Evolutionary conservation across 805 yeast genomes (phyloP).

Genomic region (Metschnikowia borealis): DNA sequence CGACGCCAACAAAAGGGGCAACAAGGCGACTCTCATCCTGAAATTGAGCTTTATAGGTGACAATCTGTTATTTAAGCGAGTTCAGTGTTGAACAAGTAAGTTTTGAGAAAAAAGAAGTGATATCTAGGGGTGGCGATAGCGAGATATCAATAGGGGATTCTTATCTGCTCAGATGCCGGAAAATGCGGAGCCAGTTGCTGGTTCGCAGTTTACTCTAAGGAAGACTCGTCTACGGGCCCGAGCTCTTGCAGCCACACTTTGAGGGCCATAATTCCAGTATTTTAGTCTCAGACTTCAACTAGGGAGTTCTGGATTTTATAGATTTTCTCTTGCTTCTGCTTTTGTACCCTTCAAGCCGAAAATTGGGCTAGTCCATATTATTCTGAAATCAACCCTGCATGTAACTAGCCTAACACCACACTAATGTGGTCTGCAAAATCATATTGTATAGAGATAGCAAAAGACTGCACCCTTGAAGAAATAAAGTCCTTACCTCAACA

Average conservation of each 20-base stretch:
- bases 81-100: not conserved
- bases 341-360: no score
- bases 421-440: no score
- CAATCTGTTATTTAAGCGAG: not conserved
- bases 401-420: no score
- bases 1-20: constrained; percentile 8
- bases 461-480: no score
- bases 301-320: not conserved
- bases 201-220: not conserved
- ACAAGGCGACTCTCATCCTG: constrained; percentile 5
- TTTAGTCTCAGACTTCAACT: not conserved
- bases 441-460: no score
- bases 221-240: not conserved
- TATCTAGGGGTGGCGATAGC: constrained; percentile 2
- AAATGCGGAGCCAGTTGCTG: constrained; percentile 5
- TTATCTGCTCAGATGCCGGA: constrained; percentile 3
- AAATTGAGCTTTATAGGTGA: not conserved
- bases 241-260: not conserved
- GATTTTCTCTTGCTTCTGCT: not conserved
- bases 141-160: not conserved
- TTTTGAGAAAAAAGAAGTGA: not conserved
- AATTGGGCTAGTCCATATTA: no score
- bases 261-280: not conserved
- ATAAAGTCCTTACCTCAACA: no score
- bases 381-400: no score